Base-by-base conservation (phyloP, 1,284 basidiomycete genomes). In the Stygiomarasmius scandens region DNA sequence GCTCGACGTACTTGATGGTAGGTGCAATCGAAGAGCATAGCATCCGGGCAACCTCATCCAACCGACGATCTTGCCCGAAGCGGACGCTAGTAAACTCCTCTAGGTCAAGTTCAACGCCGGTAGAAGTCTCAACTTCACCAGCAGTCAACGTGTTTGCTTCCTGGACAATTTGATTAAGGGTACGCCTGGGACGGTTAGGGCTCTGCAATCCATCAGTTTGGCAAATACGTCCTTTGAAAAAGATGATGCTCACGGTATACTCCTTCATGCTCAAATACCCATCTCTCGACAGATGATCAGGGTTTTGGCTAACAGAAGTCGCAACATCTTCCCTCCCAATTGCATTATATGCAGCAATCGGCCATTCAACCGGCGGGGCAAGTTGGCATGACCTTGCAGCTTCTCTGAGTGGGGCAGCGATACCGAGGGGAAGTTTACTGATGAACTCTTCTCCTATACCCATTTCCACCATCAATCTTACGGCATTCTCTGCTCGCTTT, bases 31-130 rank as follows among this genome's bases (percentile, higher is more conserved):
- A 90, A 0, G 92, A 95, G 63, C 90, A 92, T 34, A 97, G 73
- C 83, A 97, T 91, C 1, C 93, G 82, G 19, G 90, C 88, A 9
- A 95, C 92, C 69, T 97, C 95, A 52, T 94, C 90, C 22, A 96
- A 67, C 23, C 95, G 81, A 36, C 89, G 82, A 73, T 97, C 95
- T 62, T 92, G 85, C 3, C 91, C 90, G 62, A 96, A 96, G 5
- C 94, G 84, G 54, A 95, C 89, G 56, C 87, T 85, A 0, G 90
- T 86, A 68, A 92, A 91, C 49, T 89, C 89, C 52, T 86, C 82
- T 45, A 86, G 69, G 52, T 84, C 84, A 4, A 91, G 74, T 59
- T 92, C 90, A 8, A 90, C 86, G 0, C 89, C 90, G 11, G 88
- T 81, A 4, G 83, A 77, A 5, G 75, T 72, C 56, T 83, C 79